Conservation (phyloP, 805 yeast species). For the Candida sonorensis region DNA sequence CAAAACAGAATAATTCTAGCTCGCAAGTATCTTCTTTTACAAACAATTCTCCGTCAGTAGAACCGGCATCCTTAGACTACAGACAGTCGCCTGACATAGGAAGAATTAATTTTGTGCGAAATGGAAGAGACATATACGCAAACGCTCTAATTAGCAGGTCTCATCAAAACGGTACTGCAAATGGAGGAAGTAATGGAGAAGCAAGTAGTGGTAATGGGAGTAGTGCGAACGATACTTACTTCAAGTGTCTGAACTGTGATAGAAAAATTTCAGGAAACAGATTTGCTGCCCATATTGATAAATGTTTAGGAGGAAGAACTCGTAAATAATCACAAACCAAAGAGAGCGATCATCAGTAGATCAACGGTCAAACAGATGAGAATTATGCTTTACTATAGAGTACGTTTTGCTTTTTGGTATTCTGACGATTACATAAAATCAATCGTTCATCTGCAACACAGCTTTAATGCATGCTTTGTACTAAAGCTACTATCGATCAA, state of each 20-base stretch:
- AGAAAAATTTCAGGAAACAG: slow-evolving; percentile 86
- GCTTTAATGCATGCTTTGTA: too few relatives aligned
- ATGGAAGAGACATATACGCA: slow-evolving; percentile 27
- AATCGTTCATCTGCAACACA: too few relatives aligned
- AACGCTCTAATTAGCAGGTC: slow-evolving; percentile 11
- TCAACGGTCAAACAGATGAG: too few relatives aligned
- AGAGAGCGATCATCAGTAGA: too few relatives aligned
- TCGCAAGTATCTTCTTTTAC: too few relatives aligned
- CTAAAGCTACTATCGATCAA: too few relatives aligned
- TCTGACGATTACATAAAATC: too few relatives aligned
- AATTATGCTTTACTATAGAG: too few relatives aligned
- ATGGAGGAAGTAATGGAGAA: slow-evolving; percentile 4
- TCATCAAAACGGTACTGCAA: not conserved
- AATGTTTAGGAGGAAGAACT: slow-evolving; percentile 74
- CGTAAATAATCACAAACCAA: too few relatives aligned
- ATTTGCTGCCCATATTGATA: slow-evolving; percentile 88
- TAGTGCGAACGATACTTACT: slow-evolving; percentile 38
- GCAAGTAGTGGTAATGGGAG: slow-evolving; percentile 1
- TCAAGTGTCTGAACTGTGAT: slow-evolving; percentile 73
- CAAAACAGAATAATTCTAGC: too few relatives aligned
- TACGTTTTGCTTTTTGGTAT: too few relatives aligned
- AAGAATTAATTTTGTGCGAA: slow-evolving; percentile 18
- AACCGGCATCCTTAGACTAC: too few relatives aligned
- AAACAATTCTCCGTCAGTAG: slow-evolving; percentile 4
- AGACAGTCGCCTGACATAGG: slow-evolving; percentile 23